phyloP scores from a whole-genome alignment of 176 grass and related monocot genomes.

The Zoysia pacifica region DNA sequence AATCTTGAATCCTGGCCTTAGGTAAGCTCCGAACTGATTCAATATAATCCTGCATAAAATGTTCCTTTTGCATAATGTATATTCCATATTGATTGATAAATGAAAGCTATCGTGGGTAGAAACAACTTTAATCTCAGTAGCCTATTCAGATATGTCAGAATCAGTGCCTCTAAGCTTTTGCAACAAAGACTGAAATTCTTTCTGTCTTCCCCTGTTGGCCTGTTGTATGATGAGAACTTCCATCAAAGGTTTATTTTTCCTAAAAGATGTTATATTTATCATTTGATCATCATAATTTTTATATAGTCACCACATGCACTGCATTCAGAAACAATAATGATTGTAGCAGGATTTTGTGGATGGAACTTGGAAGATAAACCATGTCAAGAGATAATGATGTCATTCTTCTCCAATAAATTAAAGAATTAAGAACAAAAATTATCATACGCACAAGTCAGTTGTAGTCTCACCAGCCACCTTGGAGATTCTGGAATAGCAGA shows the following conservation, averaged over 20 bases:
- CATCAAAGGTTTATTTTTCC: neutral
- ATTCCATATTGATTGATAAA: constrained; percentile 11
- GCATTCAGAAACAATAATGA: neutral
- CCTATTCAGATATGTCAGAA: constrained; percentile 61
- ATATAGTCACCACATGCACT: neutral
- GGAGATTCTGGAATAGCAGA: constrained; percentile 78
- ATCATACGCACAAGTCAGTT: constrained; percentile 7
- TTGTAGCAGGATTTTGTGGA: constrained; percentile 9
- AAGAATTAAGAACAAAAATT: neutral
- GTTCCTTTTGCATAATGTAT: constrained; percentile 4
- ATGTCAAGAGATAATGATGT: neutral
- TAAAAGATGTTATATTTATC: constrained; percentile 19
- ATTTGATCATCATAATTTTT: neutral
- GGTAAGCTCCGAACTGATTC: constrained; percentile 52
- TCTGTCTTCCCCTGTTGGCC: constrained; percentile 57
- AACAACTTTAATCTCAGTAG: constrained; percentile 62
- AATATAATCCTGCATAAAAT: constrained; percentile 53
- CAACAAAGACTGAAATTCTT: constrained; percentile 60
- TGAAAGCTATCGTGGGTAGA: neutral
- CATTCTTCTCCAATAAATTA: constrained; percentile 5
- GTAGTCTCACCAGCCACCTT: constrained; percentile 68
- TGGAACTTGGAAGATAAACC: constrained; percentile 20
- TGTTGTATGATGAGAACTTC: constrained; percentile 32
- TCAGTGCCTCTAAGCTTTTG: constrained; percentile 52
- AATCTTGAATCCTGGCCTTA: constrained; percentile 51